Percentiles rank a stretch among this genome's conserved stretches.
phyloP scores from a whole-genome alignment of 352 stramenopile species.

The Phytophthora hibernalis region DNA sequence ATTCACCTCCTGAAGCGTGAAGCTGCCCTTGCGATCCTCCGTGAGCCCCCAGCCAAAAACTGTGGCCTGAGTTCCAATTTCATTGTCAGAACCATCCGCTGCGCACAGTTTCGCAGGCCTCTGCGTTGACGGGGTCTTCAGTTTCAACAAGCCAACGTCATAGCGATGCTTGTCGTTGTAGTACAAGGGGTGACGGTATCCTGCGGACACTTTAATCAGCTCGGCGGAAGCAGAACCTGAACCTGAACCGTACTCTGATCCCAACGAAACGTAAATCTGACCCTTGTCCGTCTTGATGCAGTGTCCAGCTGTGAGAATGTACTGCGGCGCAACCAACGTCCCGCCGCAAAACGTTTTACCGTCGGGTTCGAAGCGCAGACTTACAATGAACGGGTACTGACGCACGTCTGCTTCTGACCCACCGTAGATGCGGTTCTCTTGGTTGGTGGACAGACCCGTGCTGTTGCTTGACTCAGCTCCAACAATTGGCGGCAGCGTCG shows the following conservation, averaged over 20 bases:
- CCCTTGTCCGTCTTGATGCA: constrained; percentile 51
- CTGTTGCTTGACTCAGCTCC: not conserved
- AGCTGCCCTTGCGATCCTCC: constrained; percentile 38
- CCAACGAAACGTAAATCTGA: constrained; percentile 30
- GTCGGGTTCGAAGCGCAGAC: constrained; percentile 48
- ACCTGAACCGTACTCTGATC: constrained; percentile 23
- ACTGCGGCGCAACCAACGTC: constrained; percentile 58
- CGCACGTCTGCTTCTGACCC: constrained; percentile 55
- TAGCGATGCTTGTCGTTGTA: constrained; percentile 29
- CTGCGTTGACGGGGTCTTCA: constrained; percentile 35
- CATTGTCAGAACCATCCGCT: constrained; percentile 47
- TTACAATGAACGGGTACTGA: constrained; percentile 64
- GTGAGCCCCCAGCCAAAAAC: constrained; percentile 61
- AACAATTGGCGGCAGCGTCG: not conserved
- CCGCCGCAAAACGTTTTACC: constrained; percentile 65
- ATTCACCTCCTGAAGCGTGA: constrained; percentile 46
- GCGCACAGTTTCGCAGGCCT: constrained; percentile 36
- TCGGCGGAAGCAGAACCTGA: constrained; percentile 17
- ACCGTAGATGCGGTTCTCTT: constrained; percentile 69
- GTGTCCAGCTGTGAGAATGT: constrained; percentile 73
- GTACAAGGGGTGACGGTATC: constrained; percentile 26
- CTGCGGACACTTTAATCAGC: constrained; percentile 24
- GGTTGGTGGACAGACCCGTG: constrained; percentile 32
- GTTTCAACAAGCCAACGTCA: constrained; percentile 57
- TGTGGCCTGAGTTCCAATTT: constrained; percentile 47